These are phyloP conservation scores for Teunomyces pallodes DNA, from an alignment of 805 yeast species.

Conservation along the genomic window DNA sequence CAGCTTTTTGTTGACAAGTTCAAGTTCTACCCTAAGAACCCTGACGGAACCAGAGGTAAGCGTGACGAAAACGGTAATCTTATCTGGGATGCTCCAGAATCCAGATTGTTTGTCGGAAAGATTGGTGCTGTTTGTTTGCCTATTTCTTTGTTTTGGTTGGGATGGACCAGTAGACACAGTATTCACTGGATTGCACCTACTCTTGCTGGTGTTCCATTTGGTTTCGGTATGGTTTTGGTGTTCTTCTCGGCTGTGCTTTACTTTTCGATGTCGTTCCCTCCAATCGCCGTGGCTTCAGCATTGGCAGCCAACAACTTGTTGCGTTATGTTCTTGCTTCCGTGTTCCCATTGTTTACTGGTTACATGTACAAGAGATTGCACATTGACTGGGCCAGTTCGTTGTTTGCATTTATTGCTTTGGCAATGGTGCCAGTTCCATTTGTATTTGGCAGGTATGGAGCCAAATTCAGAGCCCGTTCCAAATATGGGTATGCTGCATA, in stretches of 20 bases:
- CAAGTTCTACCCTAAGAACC: constrained; percentile 52
- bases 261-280: constrained; percentile 71
- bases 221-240: constrained; percentile 68
- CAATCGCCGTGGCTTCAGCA: constrained; percentile 78
- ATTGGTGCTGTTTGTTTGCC: constrained; percentile 69
- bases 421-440: constrained; percentile 76
- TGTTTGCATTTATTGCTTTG: constrained; percentile 63
- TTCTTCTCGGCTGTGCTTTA: constrained; percentile 70
- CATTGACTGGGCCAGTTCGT: constrained; percentile 76
- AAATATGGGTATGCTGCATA: constrained; percentile 58
- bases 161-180: constrained; percentile 61
- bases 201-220: constrained; percentile 75
- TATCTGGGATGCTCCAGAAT: constrained; percentile 58
- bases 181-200: constrained; percentile 79
- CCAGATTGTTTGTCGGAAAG: constrained; percentile 57
- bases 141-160: constrained; percentile 73
- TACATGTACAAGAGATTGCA: constrained; percentile 77
- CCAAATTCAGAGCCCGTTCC: constrained; percentile 52
- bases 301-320: constrained; percentile 82
- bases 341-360: constrained; percentile 79
- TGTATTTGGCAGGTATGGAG: constrained; percentile 60
- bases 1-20: constrained; percentile 50
- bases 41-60: constrained; percentile 58
- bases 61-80: constrained; percentile 57
- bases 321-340: constrained; percentile 72